Base-by-base conservation (phyloP, 345 rosid genomes). In the Cardiospermum halicacabum region DNA sequence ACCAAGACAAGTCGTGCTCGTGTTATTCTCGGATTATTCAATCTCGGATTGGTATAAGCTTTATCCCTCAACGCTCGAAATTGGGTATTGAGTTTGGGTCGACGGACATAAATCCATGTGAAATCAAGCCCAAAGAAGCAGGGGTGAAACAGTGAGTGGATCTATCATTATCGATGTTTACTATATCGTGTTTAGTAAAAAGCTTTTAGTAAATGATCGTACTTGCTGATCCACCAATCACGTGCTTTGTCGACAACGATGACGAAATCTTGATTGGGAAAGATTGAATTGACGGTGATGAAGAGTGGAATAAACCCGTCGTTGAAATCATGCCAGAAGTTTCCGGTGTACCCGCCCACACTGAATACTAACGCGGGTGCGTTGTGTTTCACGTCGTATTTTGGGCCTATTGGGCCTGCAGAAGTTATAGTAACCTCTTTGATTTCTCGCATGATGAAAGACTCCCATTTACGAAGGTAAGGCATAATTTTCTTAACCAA, bases 241-340 rank as follows among this genome's bases (percentile, higher is more conserved):
- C 7, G 55, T 21, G 40, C 57, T 22, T 69, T 54, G 18, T 64
- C 48, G 19, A 69, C 48, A 31, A 67, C 73, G 3, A 74, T 65
- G 56, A 69, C 42, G 39, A 69, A 40, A 11, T 74, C 73, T 1
- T 48, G 77, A 27, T 63, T 9, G 1, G 63, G 72, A 53, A 59
- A 66, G 58, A 72, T 31, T 3, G 79, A 28, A 25, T 69, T 63
- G 39, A 67, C 15, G 58, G 84, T 80, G 75, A 76, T 67, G 68
- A 53, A 80, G 51, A 80, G 77, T 11, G 81, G 77, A 11, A 77
- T 31, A 21, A 74, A 55, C 3, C 65, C 66, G 6, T 80, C 84
- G 31, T 60, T 67, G 71, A 80, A 77, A 30, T 80, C 71, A 40
- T 77, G 84, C 60, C 65, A 76, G 66, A 74, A 68, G 70, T 80